Conservation (phyloP, 495 filamentous ascomycete genomes). For the Diplogelasinospora grovesii region DNA sequence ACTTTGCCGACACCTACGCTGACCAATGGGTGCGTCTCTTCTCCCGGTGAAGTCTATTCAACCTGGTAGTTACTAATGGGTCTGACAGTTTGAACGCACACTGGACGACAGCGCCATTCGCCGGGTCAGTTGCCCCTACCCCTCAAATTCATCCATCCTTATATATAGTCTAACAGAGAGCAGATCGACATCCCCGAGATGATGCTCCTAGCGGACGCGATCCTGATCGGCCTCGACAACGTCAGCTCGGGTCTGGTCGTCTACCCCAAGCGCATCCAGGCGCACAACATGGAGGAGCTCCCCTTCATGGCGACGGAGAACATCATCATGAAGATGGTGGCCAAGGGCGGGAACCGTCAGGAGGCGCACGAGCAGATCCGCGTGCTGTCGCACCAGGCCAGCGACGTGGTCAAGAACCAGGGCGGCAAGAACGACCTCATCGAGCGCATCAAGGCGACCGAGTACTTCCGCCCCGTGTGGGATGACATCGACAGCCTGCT, state of each 20-base stretch:
- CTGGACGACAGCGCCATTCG: slow-evolving; percentile 56
- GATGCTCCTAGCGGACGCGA: slow-evolving; percentile 77
- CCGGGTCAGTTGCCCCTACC: slow-evolving; percentile 35
- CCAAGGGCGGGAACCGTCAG: slow-evolving; percentile 70
- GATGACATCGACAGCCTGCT: slow-evolving; percentile 68
- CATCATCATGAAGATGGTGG: slow-evolving; percentile 82
- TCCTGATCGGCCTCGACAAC: slow-evolving; percentile 75
- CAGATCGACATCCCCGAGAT: slow-evolving; percentile 62
- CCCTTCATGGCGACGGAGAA: slow-evolving; percentile 85
- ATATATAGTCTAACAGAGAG: too few relatives aligned
- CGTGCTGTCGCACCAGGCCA: slow-evolving; percentile 81
- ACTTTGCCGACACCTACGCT: slow-evolving; percentile 69
- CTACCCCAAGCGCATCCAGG: slow-evolving; percentile 71
- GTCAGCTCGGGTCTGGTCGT: slow-evolving; percentile 77
- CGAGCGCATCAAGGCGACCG: slow-evolving; percentile 62
- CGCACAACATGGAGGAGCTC: slow-evolving; percentile 66
- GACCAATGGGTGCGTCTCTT: slow-evolving; percentile 90
- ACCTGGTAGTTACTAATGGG: too few relatives aligned
- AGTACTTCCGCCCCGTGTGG: slow-evolving; percentile 81
- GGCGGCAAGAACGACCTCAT: slow-evolving; percentile 81
- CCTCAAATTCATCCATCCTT: too few relatives aligned
- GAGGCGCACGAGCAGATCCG: slow-evolving; percentile 90
- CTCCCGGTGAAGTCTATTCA: too few relatives aligned
- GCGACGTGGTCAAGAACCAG: slow-evolving; percentile 66
- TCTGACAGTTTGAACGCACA: too few relatives aligned